These are phyloP conservation scores for Acanthamoeba castellanii DNA, from an alignment of 208 protist genomes.

Conservation along the genomic window DNA sequence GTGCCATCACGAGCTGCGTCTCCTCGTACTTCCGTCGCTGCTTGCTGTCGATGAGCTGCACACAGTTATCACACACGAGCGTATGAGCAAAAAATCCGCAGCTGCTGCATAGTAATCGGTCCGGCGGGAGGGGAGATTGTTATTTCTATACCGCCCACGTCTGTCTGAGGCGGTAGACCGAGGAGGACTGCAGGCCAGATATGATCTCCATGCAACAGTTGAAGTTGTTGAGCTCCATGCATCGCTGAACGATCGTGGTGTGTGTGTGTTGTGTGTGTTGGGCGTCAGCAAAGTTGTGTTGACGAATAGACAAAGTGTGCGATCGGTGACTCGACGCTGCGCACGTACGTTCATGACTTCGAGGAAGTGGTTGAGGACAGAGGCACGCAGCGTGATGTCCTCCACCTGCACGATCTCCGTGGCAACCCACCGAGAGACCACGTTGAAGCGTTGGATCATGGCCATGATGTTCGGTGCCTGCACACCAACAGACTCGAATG, in stretches of 20 bases:
- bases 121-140: neutral
- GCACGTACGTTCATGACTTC: constrained; percentile 67
- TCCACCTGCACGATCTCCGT: constrained; percentile 80
- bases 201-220: constrained; percentile 86
- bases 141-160: constrained; percentile 81
- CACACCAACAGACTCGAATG: neutral
- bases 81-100: no score
- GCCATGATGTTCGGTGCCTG: constrained; percentile 81
- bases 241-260: constrained; percentile 35
- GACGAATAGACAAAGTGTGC: neutral
- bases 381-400: constrained; percentile 73
- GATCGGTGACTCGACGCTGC: neutral
- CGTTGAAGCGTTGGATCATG: constrained; percentile 84
- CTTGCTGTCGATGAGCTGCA: constrained; percentile 49
- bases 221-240: constrained; percentile 82
- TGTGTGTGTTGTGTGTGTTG: no score
- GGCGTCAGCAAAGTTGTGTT: no score
- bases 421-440: constrained; percentile 82
- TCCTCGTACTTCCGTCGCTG: constrained; percentile 62
- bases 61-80: no score
- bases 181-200: constrained; percentile 79
- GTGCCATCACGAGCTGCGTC: constrained; percentile 33
- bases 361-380: constrained; percentile 80
- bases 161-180: constrained; percentile 80
- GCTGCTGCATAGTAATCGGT: no score